These are phyloP conservation scores for Myxozyma lipomycoides DNA, from an alignment of 805 yeast genomes.

Conservation along the genomic window DNA sequence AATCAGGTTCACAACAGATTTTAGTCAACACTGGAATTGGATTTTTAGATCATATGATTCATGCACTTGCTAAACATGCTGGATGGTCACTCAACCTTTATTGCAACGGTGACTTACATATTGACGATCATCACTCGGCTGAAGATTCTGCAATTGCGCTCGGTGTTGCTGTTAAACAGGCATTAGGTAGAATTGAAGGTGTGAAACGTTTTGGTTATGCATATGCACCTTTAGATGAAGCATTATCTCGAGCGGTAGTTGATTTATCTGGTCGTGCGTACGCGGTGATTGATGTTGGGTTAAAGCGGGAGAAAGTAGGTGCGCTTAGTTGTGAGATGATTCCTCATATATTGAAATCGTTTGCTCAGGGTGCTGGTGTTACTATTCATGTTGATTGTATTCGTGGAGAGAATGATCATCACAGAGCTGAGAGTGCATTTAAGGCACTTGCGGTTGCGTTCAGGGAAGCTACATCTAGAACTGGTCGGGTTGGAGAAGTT, in stretches of 20 bases:
- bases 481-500: slow-evolving; percentile 76
- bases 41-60: slow-evolving; percentile 94
- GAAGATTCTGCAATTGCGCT: slow-evolving; percentile 94
- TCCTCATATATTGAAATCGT: slow-evolving; percentile 93
- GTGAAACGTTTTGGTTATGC: slow-evolving; percentile 90
- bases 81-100: slow-evolving; percentile 92
- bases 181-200: slow-evolving; percentile 84
- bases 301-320: slow-evolving; percentile 90
- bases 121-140: slow-evolving; percentile 95
- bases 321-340: slow-evolving; percentile 93
- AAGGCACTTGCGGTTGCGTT: slow-evolving; percentile 93
- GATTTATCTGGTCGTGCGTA: slow-evolving; percentile 91
- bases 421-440: slow-evolving; percentile 92
- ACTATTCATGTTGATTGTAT: slow-evolving; percentile 93
- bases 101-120: slow-evolving; percentile 90
- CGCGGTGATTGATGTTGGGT: slow-evolving; percentile 83
- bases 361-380: slow-evolving; percentile 86
- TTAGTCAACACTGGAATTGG: slow-evolving; percentile 89
- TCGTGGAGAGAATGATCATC: slow-evolving; percentile 94
- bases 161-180: slow-evolving; percentile 84
- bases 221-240: slow-evolving; percentile 95
- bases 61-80: slow-evolving; percentile 92
- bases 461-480: slow-evolving; percentile 74
- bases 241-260: slow-evolving; percentile 91
- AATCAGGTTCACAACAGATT: slow-evolving; percentile 67